These are phyloP conservation scores for Exserohilum turcica DNA, from an alignment of 2,329 filamentous ascomycete species.

Conservation along the genomic window DNA sequence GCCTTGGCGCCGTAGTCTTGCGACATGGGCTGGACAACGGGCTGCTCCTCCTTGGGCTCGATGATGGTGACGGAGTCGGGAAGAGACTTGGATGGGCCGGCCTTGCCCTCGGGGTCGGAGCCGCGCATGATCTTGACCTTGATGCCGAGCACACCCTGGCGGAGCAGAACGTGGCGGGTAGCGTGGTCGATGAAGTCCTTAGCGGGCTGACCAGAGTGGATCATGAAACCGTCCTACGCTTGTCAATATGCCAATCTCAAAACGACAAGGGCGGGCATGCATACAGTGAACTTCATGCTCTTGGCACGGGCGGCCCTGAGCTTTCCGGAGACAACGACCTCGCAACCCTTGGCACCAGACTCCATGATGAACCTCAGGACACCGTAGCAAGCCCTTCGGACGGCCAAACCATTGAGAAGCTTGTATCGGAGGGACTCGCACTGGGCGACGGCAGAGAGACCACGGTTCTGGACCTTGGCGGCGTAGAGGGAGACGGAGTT, in stretches of 20 bases:
- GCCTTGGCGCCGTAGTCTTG: slow-evolving; percentile 99
- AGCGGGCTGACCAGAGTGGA: slow-evolving; percentile 99
- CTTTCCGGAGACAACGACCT: slow-evolving; percentile 99
- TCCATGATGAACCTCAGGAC: slow-evolving; percentile 99
- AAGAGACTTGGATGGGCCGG: slow-evolving; percentile 93
- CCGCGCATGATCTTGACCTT: slow-evolving; percentile 99
- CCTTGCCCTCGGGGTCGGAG: slow-evolving; percentile 98
- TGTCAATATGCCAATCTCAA: slow-evolving; percentile 23
- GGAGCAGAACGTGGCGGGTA: slow-evolving; percentile 98
- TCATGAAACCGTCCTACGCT: slow-evolving; percentile 93
- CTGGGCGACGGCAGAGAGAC: slow-evolving; percentile 99
- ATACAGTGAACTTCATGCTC: slow-evolving; percentile 99
- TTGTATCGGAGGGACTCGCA: slow-evolving; percentile 99
- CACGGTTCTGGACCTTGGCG: slow-evolving; percentile 99
- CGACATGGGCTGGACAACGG: slow-evolving; percentile 90
- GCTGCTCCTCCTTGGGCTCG: slow-evolving; percentile 99
- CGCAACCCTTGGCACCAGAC: slow-evolving; percentile 98
- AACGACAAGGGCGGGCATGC: slow-evolving; percentile 25
- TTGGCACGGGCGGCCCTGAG: slow-evolving; percentile 98
- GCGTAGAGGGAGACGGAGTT: slow-evolving; percentile 99
- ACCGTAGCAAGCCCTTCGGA: slow-evolving; percentile 99
- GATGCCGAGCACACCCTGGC: slow-evolving; percentile 99
- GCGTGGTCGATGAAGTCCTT: slow-evolving; percentile 99
- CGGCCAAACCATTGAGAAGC: slow-evolving; percentile 98
- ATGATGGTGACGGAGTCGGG: slow-evolving; percentile 99